Evolutionary conservation across 2,329 filamentous ascomycete species (phyloP).

Genomic region (Alternaria sp.): DNA sequence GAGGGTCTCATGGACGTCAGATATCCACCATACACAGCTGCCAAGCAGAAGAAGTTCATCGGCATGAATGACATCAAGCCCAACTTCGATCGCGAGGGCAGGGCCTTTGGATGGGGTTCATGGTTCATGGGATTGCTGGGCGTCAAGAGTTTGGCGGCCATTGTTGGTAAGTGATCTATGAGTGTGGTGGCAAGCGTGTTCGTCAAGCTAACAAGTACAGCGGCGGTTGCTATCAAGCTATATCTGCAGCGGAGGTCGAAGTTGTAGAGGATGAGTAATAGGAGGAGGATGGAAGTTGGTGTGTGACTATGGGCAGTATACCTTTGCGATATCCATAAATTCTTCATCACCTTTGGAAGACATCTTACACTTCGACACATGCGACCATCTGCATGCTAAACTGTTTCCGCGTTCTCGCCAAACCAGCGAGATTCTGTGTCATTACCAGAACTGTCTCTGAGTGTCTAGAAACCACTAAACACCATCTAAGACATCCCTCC

Average conservation of each 20-base stretch:
- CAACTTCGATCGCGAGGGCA: conserved; percentile 66
- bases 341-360: neutral
- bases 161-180: conserved; percentile 40
- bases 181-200: neutral
- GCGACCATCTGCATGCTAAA: too few species aligned
- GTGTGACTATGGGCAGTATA: neutral
- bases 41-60: conserved; percentile 61
- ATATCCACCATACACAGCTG: conserved; percentile 65
- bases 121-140: conserved; percentile 44
- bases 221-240: conserved; percentile 6
- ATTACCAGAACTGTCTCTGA: neutral
- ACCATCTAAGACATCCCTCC: neutral
- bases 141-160: conserved; percentile 38
- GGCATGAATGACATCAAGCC: conserved; percentile 60
- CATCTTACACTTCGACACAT: neutral
- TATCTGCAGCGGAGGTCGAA: conserved; percentile 12
- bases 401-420: neutral
- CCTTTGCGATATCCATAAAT: neutral
- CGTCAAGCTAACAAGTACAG: conserved; percentile 1
- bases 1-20: conserved; percentile 71
- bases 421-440: fast-evolving
- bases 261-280: neutral
- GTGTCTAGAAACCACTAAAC: neutral
- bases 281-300: neutral
- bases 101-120: conserved; percentile 36